Base-by-base conservation (phyloP, 257 asterid species). In the Linaria vulgaris region DNA sequence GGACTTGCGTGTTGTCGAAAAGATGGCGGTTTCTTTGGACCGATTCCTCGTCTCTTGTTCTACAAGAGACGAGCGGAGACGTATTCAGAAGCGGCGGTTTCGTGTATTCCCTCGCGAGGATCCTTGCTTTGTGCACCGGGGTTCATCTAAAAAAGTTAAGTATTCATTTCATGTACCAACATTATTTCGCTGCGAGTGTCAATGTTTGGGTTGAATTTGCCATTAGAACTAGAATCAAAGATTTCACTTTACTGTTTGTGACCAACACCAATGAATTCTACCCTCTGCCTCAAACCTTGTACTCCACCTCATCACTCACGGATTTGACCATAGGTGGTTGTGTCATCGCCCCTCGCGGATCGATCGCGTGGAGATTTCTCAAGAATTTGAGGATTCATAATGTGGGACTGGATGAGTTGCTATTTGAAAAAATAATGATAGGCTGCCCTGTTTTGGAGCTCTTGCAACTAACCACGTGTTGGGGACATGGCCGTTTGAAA, bases 151-250 rank as follows among this genome's bases (percentile, higher is more conserved):
- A 49, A 9, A 31, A 22, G 48, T 24, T 74, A 4, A 22, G 12
- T 12, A 68, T 74, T 7, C 11, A n/a, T n/a, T n/a, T n/a, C n/a
- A 31, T 6, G 49, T 68, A 63, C 39, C 3, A 41, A 0, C 1
- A 49, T 7, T 3, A 39, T 15, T 50, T 24, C 14, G 24, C 55
- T 17, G 41, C 39, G 0, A 64, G 57, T 34, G 55, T 63, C 31
- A 58, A 69, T 63, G 20, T 43, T 0, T 63, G 71, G 68, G 41
- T 66, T 21, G 47, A 41, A 12, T 63, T 41, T 57, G 68, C 64
- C n/a, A 30, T 22, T 14, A 38, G 15, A 50, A 53, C 23, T 15
- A 67, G 55, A 49, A 69, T 67, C 44, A 22, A 47, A 67, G 30
- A 54, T 12, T 15, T 72, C 31, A 11, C 22, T 10, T 54, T 67